phyloP scores from a whole-genome alignment of 208 protist species.

The Trypanosoma platydactyli region DNA sequence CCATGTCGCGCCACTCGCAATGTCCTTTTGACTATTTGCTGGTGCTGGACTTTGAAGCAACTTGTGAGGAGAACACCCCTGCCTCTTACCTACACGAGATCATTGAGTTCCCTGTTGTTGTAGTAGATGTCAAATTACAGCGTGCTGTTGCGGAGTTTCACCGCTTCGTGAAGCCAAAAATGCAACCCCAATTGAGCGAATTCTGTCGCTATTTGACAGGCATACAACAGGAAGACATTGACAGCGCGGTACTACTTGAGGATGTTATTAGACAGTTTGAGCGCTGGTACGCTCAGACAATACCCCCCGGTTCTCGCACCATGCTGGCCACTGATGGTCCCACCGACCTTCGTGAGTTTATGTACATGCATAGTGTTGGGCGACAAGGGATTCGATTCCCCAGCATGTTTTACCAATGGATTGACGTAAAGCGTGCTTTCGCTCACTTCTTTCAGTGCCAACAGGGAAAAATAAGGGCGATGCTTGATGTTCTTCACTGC shows the following conservation, averaged over 20 bases:
- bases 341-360: constrained; percentile 91
- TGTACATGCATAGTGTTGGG: constrained; percentile 83
- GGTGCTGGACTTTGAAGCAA: constrained; percentile 93
- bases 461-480: constrained; percentile 74
- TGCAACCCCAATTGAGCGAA: constrained; percentile 67
- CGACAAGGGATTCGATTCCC: constrained; percentile 72
- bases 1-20: neutral
- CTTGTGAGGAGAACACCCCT: constrained; percentile 77
- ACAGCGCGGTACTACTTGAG: constrained; percentile 66
- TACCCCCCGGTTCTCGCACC: constrained; percentile 49
- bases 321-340: constrained; percentile 83
- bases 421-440: constrained; percentile 86
- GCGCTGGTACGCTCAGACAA: constrained; percentile 69
- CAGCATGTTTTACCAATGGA: constrained; percentile 83
- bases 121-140: constrained; percentile 70
- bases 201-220: constrained; percentile 96
- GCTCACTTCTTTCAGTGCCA: constrained; percentile 50
- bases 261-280: constrained; percentile 80
- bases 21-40: constrained; percentile 92
- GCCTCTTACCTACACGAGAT: constrained; percentile 92
- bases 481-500: constrained; percentile 77
- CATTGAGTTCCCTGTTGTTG: constrained; percentile 95
- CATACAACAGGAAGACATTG: constrained; percentile 92
- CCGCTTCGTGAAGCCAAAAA: constrained; percentile 85
- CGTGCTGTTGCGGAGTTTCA: constrained; percentile 87